A percentile compares a stretch with the other conserved stretches of the same genome.
These are phyloP conservation scores for Paecilomyces sp. DNA, from an alignment of 2,329 filamentous ascomycete species.

Conservation along the genomic window DNA sequence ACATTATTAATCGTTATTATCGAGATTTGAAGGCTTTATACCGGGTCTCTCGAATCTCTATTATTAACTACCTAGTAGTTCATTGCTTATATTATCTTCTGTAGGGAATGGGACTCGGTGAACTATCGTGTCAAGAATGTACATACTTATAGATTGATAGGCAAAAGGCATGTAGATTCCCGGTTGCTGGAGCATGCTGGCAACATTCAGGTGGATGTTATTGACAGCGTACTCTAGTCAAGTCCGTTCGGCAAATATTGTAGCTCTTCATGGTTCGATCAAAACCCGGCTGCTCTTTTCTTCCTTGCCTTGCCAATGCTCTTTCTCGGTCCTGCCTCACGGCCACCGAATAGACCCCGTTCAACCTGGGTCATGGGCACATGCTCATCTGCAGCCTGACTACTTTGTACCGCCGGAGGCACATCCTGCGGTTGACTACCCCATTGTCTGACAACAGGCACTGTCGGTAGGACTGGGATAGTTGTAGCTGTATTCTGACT, in stretches of 20 bases:
- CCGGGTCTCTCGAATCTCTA: too few relatives aligned
- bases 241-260: not conserved
- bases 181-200: too few relatives aligned
- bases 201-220: not conserved
- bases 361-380: constrained; percentile 35
- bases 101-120: too few relatives aligned
- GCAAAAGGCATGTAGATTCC: too few relatives aligned
- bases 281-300: constrained; percentile 36
- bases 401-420: constrained; percentile 19
- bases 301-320: constrained; percentile 24
- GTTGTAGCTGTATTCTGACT: constrained; percentile 8
- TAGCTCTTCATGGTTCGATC: constrained; percentile 2
- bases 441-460: constrained; percentile 18
- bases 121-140: too few relatives aligned
- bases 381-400: constrained; percentile 25
- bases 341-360: constrained; percentile 30
- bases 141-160: too few relatives aligned
- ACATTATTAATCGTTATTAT: too few relatives aligned
- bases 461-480: constrained; percentile 17
- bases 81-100: too few relatives aligned
- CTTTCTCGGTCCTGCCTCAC: constrained; percentile 21
- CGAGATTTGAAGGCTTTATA: too few relatives aligned
- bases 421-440: constrained; percentile 25
- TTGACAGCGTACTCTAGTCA: not conserved
- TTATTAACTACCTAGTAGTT: too few relatives aligned